Conservation (phyloP, 108 stramenopile genomes). For the Skeletonema menzelii region DNA sequence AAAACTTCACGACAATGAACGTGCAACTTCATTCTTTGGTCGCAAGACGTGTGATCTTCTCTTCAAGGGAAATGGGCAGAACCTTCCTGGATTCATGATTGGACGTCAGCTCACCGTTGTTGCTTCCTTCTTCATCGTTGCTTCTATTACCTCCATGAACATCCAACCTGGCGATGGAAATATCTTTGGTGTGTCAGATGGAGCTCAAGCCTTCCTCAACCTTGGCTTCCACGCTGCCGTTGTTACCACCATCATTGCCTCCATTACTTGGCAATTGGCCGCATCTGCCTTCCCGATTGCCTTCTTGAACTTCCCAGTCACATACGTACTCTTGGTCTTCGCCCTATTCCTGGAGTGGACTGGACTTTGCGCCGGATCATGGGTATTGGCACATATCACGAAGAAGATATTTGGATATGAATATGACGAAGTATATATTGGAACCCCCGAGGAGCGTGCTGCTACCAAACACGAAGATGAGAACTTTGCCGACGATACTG, state of each 20-base stretch:
- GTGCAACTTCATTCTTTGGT: no score
- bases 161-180: constrained; percentile 6
- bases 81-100: no score
- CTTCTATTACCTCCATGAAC: constrained; percentile 60
- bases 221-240: constrained; percentile 81
- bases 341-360: constrained; percentile 61
- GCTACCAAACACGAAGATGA: constrained; percentile 42
- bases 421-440: constrained; percentile 73
- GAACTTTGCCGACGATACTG: constrained; percentile 15
- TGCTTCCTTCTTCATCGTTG: no score
- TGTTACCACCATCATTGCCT: constrained; percentile 79
- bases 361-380: constrained; percentile 63
- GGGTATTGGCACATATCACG: constrained; percentile 62
- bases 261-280: constrained; percentile 76
- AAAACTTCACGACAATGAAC: no score
- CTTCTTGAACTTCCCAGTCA: constrained; percentile 69
- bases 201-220: constrained; percentile 77
- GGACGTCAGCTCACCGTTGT: no score
- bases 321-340: constrained; percentile 51
- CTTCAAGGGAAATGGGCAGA: no score
- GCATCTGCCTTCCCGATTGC: constrained; percentile 74
- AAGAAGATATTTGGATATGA: constrained; percentile 50
- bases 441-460: constrained; percentile 69
- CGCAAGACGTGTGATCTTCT: no score
- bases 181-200: constrained; percentile 65